Evolutionary conservation across 2,329 filamentous ascomycete species (phyloP), one percentile per base, ranked within the genome.

Genomic region (Talaromyces piceae): DNA sequence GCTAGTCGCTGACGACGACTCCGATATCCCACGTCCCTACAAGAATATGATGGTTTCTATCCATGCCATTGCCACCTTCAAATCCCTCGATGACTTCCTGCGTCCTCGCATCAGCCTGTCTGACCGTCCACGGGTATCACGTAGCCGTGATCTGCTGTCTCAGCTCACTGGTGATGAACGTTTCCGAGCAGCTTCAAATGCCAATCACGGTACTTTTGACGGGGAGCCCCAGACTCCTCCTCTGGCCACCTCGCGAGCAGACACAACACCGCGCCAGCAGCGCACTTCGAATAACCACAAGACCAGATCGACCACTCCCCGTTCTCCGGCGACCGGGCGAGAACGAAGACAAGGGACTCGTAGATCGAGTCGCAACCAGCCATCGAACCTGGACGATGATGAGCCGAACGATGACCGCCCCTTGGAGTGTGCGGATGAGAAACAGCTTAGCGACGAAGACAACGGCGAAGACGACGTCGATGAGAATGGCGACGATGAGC

Each of bases 31-130:
- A 16, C 80, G 84, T 30, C 78, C 86, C 0, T 97, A 95, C 65
- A 82, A 88, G 20, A 95, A 91, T 59, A 94, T 98, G 56, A 96
- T 96, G 86, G 93, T 98, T 1, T 95, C 90, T 0, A 98, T 98
- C 52, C 93, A 98, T 67, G 93, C 93, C 13, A 97, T 98, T 62
- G 91, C 93, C 2, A 97, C 91, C 0, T 97, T 98, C 75, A 97
- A 96, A 67, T 88, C 91, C 0, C 74, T 98, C 22, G 93, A 97
- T 64, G 93, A 98, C 65, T 98, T 97, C 67, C 77, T 98, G 41
- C 84, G 93, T 31, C 93, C 93, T 6, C 82, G 91, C 54, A 95
- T 98, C 53, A 89, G 78, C 61, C 67, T 93, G 12, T 83, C 87
- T 3, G 90, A 95, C 56, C 82, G 88, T 18, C 81, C 87, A 11